phyloP scores from a whole-genome alignment of 768 basidiomycete species.

The Calocybe indica region DNA sequence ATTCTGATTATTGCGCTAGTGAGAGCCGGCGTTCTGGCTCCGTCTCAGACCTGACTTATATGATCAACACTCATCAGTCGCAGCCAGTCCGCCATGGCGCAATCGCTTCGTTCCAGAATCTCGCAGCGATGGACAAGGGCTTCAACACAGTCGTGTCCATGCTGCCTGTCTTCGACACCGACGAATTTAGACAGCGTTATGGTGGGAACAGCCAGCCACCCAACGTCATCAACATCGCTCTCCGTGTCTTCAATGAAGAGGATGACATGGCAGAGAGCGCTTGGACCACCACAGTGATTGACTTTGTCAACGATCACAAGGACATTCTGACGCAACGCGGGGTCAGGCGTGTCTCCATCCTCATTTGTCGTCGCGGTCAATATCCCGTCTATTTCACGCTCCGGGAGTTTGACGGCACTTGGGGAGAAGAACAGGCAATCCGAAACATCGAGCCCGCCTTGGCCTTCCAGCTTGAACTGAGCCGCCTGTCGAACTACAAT shows the following conservation, averaged over 20 bases:
- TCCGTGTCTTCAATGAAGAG: conserved; percentile 79
- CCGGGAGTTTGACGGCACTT: conserved; percentile 62
- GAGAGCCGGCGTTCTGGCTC: conserved; percentile 80
- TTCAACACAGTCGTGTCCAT: conserved; percentile 68
- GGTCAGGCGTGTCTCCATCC: conserved; percentile 86
- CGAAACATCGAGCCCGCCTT: conserved; percentile 98
- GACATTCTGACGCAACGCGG: conserved; percentile 65
- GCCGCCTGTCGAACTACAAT: conserved; percentile 94
- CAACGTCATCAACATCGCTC: conserved; percentile 91
- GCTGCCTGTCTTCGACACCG: conserved; percentile 68
- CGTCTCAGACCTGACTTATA: conserved; percentile 92
- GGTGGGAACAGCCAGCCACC: conserved; percentile 70
- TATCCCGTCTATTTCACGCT: conserved; percentile 96
- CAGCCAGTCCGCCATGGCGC: conserved; percentile 90
- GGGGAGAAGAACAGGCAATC: conserved; percentile 94
- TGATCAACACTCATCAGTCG: conserved; percentile 80
- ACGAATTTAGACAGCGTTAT: conserved; percentile 72
- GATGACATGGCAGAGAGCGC: conserved; percentile 73
- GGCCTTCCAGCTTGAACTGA: conserved; percentile 96
- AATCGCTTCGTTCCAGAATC: conserved; percentile 84
- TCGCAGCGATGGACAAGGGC: conserved; percentile 60
- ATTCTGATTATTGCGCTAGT: conserved; percentile 22
- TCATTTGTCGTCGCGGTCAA: conserved; percentile 86
- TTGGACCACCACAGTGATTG: conserved; percentile 68
- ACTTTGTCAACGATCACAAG: conserved; percentile 66